Evolutionary conservation across 257 asterid species (phyloP), one percentile per base, ranked within the genome.

Genomic region (Salvia splendens): DNA sequence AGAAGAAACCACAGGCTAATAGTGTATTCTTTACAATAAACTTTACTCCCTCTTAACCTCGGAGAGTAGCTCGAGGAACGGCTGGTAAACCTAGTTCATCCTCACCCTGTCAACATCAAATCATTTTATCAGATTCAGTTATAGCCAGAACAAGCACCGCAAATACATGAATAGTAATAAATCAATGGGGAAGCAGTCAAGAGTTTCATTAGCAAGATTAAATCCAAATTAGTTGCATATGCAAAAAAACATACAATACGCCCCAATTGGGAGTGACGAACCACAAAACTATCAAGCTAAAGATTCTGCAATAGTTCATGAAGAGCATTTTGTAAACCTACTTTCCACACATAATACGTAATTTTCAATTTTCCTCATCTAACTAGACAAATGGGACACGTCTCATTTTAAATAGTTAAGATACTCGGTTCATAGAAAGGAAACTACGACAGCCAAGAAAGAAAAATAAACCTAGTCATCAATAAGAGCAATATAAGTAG

Each of bases 71-170:
- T 24, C 71, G 85, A 11, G 99, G 99, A 47, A 94, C 99, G 6
- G 98, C 85, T 33, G 96, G 98, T 60, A 94, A 75, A 20, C 98
- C 99, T 33, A 87, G 82, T 76, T 91, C 99, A 71, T 94, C 97
- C 74, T 87, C 95, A 67, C 75, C 89, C 99, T 95, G 96, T 30
- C 66, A 73, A 70, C 73, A 73, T 35, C 67, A 61, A 51, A 51
- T 32, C 15, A 28, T 38, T 69, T 42, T 45, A 55, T 51, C 46
- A 33, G 41, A 11, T 50, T 65, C 3, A 24, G 47, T 3, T 40
- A 17, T n/a, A 30, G 60, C 45, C 54, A 40, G 46, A 54, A 53
- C 45, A 65, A 60, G 45, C 12, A 40, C 45, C 11, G 3, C 11
- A 46, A 70, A 69, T 14, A 20, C 17, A 50, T 12, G 12, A 48